These are phyloP conservation scores for Kalanchoe fedtschenkoi DNA, from an alignment of 164 flowering plant species.

Conservation along the genomic window DNA sequence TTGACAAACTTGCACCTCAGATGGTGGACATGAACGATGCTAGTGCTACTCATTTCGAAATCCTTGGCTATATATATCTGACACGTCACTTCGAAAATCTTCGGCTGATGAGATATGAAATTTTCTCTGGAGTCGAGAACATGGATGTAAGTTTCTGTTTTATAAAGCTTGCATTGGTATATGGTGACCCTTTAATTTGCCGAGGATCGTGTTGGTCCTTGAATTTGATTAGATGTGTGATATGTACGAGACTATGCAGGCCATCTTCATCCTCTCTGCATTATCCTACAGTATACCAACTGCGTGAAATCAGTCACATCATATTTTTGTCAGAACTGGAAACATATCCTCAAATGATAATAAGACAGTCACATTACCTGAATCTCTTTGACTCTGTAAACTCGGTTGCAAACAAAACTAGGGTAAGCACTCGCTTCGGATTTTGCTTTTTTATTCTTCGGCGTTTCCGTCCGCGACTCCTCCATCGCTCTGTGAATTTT, in stretches of 20 bases:
- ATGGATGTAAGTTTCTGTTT: constrained; percentile 31
- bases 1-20: constrained; percentile 61
- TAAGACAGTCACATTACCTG: constrained; percentile 29
- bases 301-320: not conserved
- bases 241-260: constrained; percentile 60
- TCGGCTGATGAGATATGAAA: constrained; percentile 58
- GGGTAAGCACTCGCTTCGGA: too few species aligned
- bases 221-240: constrained; percentile 66
- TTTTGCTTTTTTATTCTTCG: too few species aligned
- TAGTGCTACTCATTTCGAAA: constrained; percentile 37
- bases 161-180: constrained; percentile 48
- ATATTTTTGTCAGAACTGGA: too few species aligned
- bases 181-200: constrained; percentile 39
- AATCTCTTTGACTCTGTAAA: constrained; percentile 27
- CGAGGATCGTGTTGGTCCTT: constrained; percentile 41
- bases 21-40: constrained; percentile 19
- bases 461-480: too few species aligned
- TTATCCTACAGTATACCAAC: constrained; percentile 36
- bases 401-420: constrained; percentile 52
- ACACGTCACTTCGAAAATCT: constrained; percentile 37
- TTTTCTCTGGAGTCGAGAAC: constrained; percentile 40
- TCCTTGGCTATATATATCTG: constrained; percentile 79
- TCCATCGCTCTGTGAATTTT: too few species aligned
- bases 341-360: not conserved
- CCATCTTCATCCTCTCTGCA: constrained; percentile 34